phyloP scores from a whole-genome alignment of 495 filamentous ascomycete genomes.

The Xylaria sp. region DNA sequence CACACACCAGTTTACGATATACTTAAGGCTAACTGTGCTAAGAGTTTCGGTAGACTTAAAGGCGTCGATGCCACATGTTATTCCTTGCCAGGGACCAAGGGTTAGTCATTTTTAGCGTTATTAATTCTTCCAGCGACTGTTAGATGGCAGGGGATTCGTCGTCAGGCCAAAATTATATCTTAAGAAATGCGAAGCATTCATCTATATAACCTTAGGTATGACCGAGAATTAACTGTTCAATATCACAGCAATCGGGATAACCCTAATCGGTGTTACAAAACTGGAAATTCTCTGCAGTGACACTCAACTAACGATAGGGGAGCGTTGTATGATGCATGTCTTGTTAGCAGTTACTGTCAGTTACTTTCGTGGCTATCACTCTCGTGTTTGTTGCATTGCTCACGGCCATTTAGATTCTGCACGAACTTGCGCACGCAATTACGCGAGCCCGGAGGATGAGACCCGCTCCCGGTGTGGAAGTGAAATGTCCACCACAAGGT shows the following conservation, averaged over 20 bases:
- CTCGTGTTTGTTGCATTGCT: background rate
- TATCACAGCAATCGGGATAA: background rate
- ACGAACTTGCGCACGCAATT: constrained; percentile 17
- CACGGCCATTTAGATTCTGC: constrained; percentile 1
- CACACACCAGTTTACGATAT: no score
- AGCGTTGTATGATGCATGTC: constrained; percentile 11
- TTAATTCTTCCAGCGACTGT: background rate
- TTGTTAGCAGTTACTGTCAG: background rate
- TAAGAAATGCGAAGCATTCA: background rate
- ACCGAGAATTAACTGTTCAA: background rate
- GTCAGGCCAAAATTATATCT: background rate
- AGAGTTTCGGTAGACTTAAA: background rate
- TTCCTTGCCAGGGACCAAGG: background rate
- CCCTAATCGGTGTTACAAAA: background rate
- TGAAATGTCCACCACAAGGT: background rate
- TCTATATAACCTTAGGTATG: background rate
- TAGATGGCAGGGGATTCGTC: background rate
- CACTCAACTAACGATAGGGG: background rate
- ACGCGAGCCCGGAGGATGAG: background rate
- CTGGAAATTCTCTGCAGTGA: background rate
- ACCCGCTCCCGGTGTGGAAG: background rate
- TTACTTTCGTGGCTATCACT: background rate
- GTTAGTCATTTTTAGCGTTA: background rate
- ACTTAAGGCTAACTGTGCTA: background rate
- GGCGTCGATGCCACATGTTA: background rate